A percentile compares a stretch with the other conserved stretches of the same genome.
Conservation (phyloP, 2,329 filamentous ascomycete species). For the Aspergillus fumigatus region DNA sequence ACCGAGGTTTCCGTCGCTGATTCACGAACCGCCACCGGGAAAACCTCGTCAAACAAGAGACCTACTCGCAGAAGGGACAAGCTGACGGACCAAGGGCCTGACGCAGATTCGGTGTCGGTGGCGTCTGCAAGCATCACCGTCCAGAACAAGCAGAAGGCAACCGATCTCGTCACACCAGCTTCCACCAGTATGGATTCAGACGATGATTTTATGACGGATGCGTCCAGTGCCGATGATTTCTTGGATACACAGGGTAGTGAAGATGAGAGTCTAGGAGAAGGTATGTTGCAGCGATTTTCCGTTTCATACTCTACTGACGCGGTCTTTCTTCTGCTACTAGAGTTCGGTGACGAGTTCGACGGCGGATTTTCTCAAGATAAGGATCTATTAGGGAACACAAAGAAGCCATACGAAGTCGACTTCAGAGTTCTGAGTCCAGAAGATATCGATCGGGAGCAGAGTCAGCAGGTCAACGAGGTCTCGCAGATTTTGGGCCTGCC, state of each 20-base stretch:
- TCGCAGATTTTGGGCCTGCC: slow-evolving; percentile 85
- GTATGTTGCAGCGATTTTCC: slow-evolving; percentile 20
- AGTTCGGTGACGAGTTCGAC: slow-evolving; percentile 57
- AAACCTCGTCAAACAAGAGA: slow-evolving; percentile 14
- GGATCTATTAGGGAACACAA: slow-evolving; percentile 67
- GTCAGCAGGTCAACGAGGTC: slow-evolving; percentile 81
- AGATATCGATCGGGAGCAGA: slow-evolving; percentile 81
- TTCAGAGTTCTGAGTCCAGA: slow-evolving; percentile 74
- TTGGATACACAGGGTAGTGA: slow-evolving; percentile 67
- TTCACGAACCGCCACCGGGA: slow-evolving; percentile 21
- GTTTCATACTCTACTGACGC: slow-evolving; percentile 2
- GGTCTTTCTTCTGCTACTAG: slow-evolving; percentile 25
- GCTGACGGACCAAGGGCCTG: slow-evolving; percentile 7
- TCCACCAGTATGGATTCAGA: slow-evolving; percentile 80
- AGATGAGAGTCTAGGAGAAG: slow-evolving; percentile 52
- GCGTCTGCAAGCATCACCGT: slow-evolving; percentile 10
- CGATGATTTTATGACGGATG: slow-evolving; percentile 83
- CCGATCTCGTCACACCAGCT: slow-evolving; percentile 38
- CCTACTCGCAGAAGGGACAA: slow-evolving; percentile 17
- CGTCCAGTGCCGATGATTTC: slow-evolving; percentile 70
- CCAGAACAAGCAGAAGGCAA: slow-evolving; percentile 20
- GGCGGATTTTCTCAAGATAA: slow-evolving; percentile 62
- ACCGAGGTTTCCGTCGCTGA: slow-evolving; percentile 22
- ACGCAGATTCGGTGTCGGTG: slow-evolving; percentile 7
- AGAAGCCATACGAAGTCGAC: slow-evolving; percentile 74